A percentile compares a stretch with the other conserved stretches of the same genome.
These are phyloP conservation scores for Chamaecyparis obtusa DNA, from an alignment of 75 land plant species.

Conservation along the genomic window DNA sequence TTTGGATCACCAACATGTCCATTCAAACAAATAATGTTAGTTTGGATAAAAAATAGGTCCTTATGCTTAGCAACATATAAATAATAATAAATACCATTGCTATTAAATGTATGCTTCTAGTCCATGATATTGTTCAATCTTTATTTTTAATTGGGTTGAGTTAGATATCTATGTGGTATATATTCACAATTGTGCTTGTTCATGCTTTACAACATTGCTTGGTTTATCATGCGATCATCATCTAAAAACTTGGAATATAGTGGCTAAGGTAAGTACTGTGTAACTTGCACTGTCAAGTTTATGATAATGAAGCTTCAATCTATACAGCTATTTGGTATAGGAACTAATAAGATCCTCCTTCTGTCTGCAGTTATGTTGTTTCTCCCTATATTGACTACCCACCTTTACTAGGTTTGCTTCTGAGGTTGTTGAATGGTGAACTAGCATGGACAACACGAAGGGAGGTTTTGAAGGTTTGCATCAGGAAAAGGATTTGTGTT, in stretches of 20 bases:
- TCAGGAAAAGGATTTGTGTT: not conserved
- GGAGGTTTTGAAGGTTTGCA: constrained; percentile 84
- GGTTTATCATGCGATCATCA: not conserved
- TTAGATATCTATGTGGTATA: not conserved
- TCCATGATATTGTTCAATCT: not conserved
- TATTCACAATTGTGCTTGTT: not conserved
- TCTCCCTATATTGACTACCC: constrained; percentile 90
- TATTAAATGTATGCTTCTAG: not conserved
- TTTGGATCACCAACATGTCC: not conserved
- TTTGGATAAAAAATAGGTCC: not conserved
- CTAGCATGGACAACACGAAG: constrained; percentile 87
- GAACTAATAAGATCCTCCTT: not conserved
- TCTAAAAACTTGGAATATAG: not conserved
- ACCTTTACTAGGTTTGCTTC: constrained; percentile 73
- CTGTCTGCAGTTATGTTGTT: constrained; percentile 80
- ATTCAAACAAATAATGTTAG: not conserved
- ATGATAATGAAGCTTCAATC: not conserved
- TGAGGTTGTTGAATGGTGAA: constrained; percentile 90
- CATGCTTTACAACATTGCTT: not conserved
- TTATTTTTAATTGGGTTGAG: not conserved
- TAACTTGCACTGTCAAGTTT: not conserved
- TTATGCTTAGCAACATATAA: not conserved
- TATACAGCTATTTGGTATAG: not conserved
- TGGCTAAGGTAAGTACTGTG: not conserved
- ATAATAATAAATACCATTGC: not conserved